Conservation (phyloP, 768 basidiomycete species). For the Xerocomellus amylosporus region DNA sequence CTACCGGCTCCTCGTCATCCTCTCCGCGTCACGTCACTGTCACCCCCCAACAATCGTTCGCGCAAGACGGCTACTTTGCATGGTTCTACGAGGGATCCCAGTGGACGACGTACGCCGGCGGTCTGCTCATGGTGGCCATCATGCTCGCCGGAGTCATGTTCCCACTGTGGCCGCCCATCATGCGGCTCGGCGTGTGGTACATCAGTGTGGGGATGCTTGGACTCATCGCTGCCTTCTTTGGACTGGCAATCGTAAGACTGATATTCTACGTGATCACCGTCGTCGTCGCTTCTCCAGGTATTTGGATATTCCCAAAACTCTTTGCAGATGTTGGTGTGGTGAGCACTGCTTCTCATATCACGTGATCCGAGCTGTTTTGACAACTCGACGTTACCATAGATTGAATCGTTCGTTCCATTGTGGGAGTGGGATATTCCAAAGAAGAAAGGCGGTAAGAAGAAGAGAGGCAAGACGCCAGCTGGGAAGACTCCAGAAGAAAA, state of each 20-base stretch:
- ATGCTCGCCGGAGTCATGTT: conserved; percentile 99
- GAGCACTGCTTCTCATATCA: conserved; percentile 37
- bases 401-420: conserved; percentile 94
- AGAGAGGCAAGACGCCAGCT: conserved; percentile 42
- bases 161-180: conserved; percentile 93
- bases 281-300: conserved; percentile 81
- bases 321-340: conserved; percentile 99
- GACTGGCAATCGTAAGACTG: conserved; percentile 81
- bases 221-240: conserved; percentile 88
- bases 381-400: conserved; percentile 42
- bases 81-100: conserved; percentile 98
- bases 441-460: conserved; percentile 67
- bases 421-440: conserved; percentile 95
- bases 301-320: conserved; percentile 98
- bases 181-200: conserved; percentile 96
- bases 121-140: conserved; percentile 84
- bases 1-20: conserved; percentile 48
- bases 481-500: conserved; percentile 37
- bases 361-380: background rate
- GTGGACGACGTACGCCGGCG: conserved; percentile 89
- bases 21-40: conserved; percentile 71
- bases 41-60: conserved; percentile 76
- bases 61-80: conserved; percentile 81
- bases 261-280: conserved; percentile 95
- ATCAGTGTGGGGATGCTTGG: conserved; percentile 85